Conservation (phyloP, 257 asterid genomes). For the Coffea eugenioides region DNA sequence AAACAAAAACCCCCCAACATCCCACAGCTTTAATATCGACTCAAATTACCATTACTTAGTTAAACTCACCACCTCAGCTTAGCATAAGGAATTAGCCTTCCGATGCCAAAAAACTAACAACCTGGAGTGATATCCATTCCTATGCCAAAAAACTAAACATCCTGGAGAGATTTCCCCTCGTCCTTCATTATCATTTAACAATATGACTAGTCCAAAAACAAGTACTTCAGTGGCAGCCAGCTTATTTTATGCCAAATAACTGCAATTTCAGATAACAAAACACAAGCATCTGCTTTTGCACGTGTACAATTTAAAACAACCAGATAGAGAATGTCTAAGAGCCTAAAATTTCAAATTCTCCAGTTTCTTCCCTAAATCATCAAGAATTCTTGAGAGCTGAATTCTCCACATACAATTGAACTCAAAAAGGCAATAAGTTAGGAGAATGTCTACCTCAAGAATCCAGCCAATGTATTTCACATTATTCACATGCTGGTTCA, state of each 20-base stretch:
- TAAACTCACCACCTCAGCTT: neutral
- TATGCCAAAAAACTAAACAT: neutral
- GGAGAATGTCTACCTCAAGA: conserved; percentile 61
- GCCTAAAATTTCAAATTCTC: neutral
- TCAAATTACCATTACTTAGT: neutral
- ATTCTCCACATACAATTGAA: neutral
- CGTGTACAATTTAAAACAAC: neutral
- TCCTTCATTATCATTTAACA: neutral
- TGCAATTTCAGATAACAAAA: neutral
- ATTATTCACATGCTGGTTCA: conserved; percentile 94
- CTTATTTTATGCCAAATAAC: neutral
- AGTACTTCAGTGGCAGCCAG: neutral
- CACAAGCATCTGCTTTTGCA: neutral
- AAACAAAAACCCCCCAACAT: neutral
- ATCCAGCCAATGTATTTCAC: conserved; percentile 97
- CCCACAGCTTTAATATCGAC: neutral
- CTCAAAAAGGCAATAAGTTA: neutral
- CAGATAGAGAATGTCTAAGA: neutral
- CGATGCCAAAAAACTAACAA: neutral
- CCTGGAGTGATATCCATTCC: neutral
- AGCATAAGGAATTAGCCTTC: neutral
- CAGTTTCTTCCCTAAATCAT: neutral
- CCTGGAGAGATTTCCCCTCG: neutral
- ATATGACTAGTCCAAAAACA: neutral
- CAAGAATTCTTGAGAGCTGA: neutral